Conservation (phyloP, 164 flowering plant species). For the Dillenia suffruticosa region DNA sequence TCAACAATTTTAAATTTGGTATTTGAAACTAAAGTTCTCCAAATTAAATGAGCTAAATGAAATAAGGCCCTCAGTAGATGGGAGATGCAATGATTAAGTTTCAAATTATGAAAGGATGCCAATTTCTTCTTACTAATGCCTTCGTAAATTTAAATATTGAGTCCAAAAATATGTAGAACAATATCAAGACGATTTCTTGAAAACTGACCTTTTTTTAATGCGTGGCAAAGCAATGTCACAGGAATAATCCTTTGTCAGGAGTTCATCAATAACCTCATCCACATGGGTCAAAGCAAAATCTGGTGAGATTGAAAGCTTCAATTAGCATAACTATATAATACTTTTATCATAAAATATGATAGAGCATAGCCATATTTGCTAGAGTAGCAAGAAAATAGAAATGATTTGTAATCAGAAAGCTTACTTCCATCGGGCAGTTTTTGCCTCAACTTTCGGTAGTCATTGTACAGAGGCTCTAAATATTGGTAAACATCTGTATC, state of each 20-base stretch:
- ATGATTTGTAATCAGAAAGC: constrained; percentile 8
- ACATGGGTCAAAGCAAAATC: constrained; percentile 80
- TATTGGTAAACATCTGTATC: constrained; percentile 86
- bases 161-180: too few relatives aligned
- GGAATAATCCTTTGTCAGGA: constrained; percentile 83
- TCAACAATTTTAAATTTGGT: too few relatives aligned
- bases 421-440: constrained; percentile 76
- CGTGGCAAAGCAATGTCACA: constrained; percentile 94
- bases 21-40: too few relatives aligned
- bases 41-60: too few relatives aligned
- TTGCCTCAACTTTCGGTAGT: constrained; percentile 79
- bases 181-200: neutral
- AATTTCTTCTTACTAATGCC: too few relatives aligned
- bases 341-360: neutral
- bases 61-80: too few relatives aligned
- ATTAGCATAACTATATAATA: neutral
- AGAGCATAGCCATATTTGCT: neutral
- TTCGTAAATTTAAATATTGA: too few relatives aligned
- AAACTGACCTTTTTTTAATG: constrained; percentile 74
- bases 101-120: too few relatives aligned
- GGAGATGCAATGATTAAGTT: too few relatives aligned
- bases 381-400: neutral
- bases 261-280: constrained; percentile 94
- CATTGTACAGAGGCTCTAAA: constrained; percentile 93
- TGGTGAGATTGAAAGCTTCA: constrained; percentile 17